Percentiles rank a stretch among this genome's conserved stretches.
phyloP scores from a whole-genome alignment of 345 rosid genomes.

The Eucalyptus cladocalyx region DNA sequence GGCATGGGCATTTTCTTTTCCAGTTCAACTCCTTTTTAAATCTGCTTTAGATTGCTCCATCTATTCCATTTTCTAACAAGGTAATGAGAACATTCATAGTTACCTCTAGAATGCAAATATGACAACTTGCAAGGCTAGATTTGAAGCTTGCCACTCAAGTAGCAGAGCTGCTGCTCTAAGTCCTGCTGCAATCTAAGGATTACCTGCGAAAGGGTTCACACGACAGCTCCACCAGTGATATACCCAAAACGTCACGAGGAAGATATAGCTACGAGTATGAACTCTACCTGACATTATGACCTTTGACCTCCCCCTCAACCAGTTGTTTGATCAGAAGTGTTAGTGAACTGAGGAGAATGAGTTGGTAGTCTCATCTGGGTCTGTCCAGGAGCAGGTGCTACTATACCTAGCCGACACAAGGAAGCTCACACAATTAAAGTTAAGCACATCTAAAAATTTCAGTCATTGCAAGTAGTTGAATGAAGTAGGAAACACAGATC shows the following conservation, averaged over 20 bases:
- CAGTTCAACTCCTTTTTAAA: background rate
- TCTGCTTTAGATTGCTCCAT: background rate
- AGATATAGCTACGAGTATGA: background rate
- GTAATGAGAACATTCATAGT: background rate
- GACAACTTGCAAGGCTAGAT: slow-evolving; percentile 82
- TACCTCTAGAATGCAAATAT: slow-evolving; percentile 90
- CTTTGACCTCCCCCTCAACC: slow-evolving; percentile 57
- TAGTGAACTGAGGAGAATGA: slow-evolving; percentile 61
- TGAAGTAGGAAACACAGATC: background rate
- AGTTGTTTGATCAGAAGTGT: slow-evolving; percentile 83
- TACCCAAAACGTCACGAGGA: background rate
- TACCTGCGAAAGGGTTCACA: slow-evolving; percentile 14
- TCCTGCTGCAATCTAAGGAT: slow-evolving; percentile 82
- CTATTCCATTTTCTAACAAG: background rate
- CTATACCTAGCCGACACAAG: slow-evolving; percentile 29
- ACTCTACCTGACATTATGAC: background rate
- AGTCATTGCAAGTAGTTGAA: background rate
- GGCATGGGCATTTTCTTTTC: background rate
- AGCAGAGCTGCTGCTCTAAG: slow-evolving; percentile 75
- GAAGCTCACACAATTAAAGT: background rate
- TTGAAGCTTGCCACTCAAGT: slow-evolving; percentile 81
- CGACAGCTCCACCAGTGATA: background rate
- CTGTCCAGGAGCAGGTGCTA: slow-evolving; percentile 50
- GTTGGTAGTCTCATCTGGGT: slow-evolving; percentile 61
- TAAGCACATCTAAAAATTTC: background rate